Evolutionary conservation across 2,329 filamentous ascomycete species (phyloP).

Genomic region (Aspergillus alliaceus): DNA sequence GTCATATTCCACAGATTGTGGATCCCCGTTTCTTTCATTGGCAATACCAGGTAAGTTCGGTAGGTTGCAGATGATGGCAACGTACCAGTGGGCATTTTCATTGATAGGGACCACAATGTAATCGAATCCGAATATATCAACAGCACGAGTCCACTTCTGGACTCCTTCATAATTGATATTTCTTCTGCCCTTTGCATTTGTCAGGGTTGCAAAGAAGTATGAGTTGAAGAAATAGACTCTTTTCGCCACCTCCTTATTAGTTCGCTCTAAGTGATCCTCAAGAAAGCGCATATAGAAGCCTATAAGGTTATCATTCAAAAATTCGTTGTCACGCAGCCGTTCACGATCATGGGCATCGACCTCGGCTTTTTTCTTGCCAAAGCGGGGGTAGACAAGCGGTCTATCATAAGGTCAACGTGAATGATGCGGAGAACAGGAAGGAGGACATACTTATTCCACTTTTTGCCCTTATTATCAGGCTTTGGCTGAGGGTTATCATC

Average conservation of each 20-base stretch:
- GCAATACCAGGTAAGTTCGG: conserved; percentile 54
- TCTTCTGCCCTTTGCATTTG: conserved; percentile 54
- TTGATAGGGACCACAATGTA: conserved; percentile 93
- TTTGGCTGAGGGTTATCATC: conserved; percentile 7
- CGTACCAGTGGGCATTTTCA: conserved; percentile 84
- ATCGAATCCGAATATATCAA: conserved; percentile 82
- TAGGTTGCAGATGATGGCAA: conserved; percentile 92
- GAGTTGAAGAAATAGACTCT: conserved; percentile 88
- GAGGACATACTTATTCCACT: conserved; percentile 24
- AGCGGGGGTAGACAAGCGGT: conserved; percentile 45
- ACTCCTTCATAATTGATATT: conserved; percentile 82
- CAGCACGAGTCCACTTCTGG: conserved; percentile 79
- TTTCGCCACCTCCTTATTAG: conserved; percentile 56
- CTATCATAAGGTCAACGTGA: conserved; percentile 20
- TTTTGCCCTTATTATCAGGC: conserved; percentile 11
- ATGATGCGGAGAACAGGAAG: not conserved
- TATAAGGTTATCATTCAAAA: conserved; percentile 89
- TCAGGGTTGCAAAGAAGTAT: conserved; percentile 83
- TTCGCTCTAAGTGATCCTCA: conserved; percentile 59
- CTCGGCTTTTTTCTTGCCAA: conserved; percentile 48
- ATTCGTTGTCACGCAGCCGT: conserved; percentile 79
- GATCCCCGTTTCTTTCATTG: conserved; percentile 8
- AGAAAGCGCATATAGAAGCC: conserved; percentile 81
- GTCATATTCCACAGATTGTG: not conserved
- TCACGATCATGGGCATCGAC: conserved; percentile 53